Evolutionary conservation across 2,329 filamentous ascomycete genomes (phyloP).

Genomic region (Periconia digitata): DNA sequence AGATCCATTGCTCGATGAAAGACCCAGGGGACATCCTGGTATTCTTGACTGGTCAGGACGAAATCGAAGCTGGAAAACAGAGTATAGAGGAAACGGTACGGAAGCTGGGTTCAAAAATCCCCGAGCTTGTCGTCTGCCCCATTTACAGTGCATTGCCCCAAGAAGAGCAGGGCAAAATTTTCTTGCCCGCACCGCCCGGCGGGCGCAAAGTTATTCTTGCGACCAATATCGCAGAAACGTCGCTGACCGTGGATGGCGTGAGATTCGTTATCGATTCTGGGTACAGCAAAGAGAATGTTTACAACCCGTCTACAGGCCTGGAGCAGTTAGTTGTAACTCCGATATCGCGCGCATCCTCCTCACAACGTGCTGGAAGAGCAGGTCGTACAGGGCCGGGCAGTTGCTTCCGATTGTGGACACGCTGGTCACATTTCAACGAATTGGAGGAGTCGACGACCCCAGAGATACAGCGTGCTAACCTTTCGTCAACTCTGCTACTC

Average conservation of each 20-base stretch:
- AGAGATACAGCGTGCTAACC: conserved; percentile 88
- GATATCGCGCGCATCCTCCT: conserved; percentile 87
- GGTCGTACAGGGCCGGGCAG: conserved; percentile 91
- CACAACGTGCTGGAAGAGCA: conserved; percentile 89
- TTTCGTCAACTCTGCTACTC: conserved; percentile 80
- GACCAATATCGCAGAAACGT: conserved; percentile 97
- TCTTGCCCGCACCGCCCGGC: conserved; percentile 84
- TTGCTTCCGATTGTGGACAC: conserved; percentile 91
- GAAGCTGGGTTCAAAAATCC: conserved; percentile 81
- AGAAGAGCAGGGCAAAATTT: conserved; percentile 89
- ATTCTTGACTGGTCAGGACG: conserved; percentile 93
- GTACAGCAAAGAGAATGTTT: conserved; percentile 93
- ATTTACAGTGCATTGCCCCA: conserved; percentile 94
- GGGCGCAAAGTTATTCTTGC: conserved; percentile 90
- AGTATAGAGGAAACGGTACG: conserved; percentile 82
- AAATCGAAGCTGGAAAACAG: conserved; percentile 86
- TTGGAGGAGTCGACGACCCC: conserved; percentile 86
- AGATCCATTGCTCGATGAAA: conserved; percentile 86
- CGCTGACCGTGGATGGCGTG: conserved; percentile 92
- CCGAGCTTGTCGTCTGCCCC: conserved; percentile 85
- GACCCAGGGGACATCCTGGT: conserved; percentile 80
- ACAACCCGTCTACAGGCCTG: conserved; percentile 90
- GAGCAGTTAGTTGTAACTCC: conserved; percentile 88
- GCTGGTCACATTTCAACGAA: conserved; percentile 92
- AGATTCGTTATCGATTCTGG: conserved; percentile 95